Evolutionary conservation across 2,329 filamentous ascomycete genomes (phyloP).

Genomic region (Cytospora mali): DNA sequence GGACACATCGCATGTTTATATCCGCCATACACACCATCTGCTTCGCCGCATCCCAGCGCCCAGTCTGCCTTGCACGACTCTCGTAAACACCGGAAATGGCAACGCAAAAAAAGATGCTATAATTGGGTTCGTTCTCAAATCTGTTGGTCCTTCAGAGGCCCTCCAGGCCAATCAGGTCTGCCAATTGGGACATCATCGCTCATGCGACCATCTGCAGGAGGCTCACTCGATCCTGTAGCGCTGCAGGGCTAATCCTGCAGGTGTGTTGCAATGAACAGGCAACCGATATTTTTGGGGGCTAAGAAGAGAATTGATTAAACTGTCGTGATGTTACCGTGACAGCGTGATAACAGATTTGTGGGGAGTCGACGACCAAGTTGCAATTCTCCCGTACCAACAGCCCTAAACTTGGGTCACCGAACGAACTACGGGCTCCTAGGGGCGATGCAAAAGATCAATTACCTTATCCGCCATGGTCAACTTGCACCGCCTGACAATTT

Average conservation of each 20-base stretch:
- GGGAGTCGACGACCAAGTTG: neutral
- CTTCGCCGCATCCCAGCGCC: neutral
- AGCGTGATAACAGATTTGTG: neutral
- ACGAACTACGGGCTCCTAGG: no score
- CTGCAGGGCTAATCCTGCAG: slow-evolving; percentile 20
- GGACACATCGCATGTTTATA: slow-evolving; percentile 15
- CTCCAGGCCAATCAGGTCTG: slow-evolving; percentile 11
- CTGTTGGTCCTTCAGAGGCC: slow-evolving; percentile 1
- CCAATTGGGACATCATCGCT: neutral
- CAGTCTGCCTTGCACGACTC: slow-evolving; percentile 14
- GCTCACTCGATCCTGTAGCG: slow-evolving; percentile 10
- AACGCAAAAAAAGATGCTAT: slow-evolving; percentile 3
- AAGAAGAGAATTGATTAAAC: neutral
- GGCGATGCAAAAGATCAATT: neutral
- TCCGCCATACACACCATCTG: neutral
- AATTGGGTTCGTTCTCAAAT: slow-evolving; percentile 9
- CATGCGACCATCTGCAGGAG: slow-evolving; percentile 2
- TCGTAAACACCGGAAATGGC: slow-evolving; percentile 14
- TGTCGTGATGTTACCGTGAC: neutral
- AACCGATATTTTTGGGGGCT: neutral
- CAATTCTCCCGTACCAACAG: neutral
- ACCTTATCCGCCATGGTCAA: neutral
- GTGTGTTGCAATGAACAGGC: slow-evolving; percentile 1
- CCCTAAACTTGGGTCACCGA: neutral
- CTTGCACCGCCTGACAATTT: neutral